Evolutionary conservation across 257 asterid species (phyloP).

Genomic region (Solanum dulcamara): DNA sequence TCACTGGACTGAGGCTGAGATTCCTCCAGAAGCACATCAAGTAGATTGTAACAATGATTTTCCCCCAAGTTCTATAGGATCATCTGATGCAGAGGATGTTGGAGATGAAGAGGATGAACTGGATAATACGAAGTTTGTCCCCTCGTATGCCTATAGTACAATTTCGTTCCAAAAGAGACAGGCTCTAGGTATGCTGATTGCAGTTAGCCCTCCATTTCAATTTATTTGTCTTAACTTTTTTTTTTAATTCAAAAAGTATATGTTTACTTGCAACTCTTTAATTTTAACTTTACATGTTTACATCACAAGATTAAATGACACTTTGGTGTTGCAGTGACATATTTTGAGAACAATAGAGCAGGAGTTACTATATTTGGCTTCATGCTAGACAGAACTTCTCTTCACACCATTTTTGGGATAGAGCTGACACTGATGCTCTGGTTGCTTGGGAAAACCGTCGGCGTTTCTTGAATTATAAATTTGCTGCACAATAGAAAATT

Average conservation of each 20-base stretch:
- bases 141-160: conserved; percentile 50
- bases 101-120: conserved; percentile 92
- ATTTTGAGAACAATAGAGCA: conserved; percentile 83
- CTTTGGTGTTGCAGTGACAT: conserved; percentile 40
- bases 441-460: conserved; percentile 88
- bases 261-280: too few species aligned
- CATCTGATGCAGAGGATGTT: conserved; percentile 54
- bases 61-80: conserved; percentile 12
- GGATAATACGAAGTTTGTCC: conserved; percentile 56
- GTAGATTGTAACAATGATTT: conserved; percentile 6
- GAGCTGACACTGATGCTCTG: conserved; percentile 79
- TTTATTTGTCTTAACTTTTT: too few species aligned
- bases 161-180: conserved; percentile 89
- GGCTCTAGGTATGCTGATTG: conserved; percentile 51
- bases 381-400: conserved; percentile 73
- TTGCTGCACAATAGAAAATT: not conserved
- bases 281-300: too few species aligned
- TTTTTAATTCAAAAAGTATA: too few species aligned
- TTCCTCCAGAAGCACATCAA: conserved; percentile 27
- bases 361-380: conserved; percentile 85
- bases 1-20: conserved; percentile 36
- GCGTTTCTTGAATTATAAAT: conserved; percentile 36
- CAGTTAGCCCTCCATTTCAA: not conserved
- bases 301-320: not conserved
- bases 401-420: conserved; percentile 72